These are phyloP conservation scores for Boletus subparvulus DNA, from an alignment of 768 basidiomycete species.

Conservation along the genomic window DNA sequence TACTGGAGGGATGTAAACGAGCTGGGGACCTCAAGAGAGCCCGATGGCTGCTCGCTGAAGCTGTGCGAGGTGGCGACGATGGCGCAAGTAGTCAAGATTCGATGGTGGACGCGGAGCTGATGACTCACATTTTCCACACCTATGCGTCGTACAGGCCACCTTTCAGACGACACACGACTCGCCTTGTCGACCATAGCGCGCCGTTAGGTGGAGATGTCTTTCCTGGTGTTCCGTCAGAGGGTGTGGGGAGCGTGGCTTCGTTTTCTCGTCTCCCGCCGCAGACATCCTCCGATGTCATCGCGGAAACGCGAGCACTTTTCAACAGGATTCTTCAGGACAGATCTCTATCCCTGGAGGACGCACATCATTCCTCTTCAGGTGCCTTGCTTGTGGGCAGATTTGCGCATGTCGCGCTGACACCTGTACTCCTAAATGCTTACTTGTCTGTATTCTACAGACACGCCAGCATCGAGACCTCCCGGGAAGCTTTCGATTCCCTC, in stretches of 20 bases:
- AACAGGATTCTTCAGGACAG: slow-evolving; percentile 52
- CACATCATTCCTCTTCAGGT: background rate
- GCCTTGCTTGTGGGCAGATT: slow-evolving; percentile 44
- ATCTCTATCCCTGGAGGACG: background rate
- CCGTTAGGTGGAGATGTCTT: background rate
- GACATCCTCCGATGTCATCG: slow-evolving; percentile 65
- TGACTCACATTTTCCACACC: slow-evolving; percentile 84
- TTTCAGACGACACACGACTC: slow-evolving; percentile 53
- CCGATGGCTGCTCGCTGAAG: slow-evolving; percentile 90
- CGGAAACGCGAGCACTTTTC: slow-evolving; percentile 69
- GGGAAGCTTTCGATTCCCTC: slow-evolving; percentile 49
- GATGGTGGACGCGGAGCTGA: slow-evolving; percentile 59
- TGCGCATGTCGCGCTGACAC: slow-evolving; percentile 51
- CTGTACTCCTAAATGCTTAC: slow-evolving; percentile 76
- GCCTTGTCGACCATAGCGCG: slow-evolving; percentile 34
- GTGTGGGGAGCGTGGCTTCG: slow-evolving; percentile 9
- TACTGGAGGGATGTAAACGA: slow-evolving; percentile 89
- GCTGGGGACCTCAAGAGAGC: slow-evolving; percentile 79
- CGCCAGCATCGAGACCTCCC: slow-evolving; percentile 47
- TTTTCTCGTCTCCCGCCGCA: slow-evolving; percentile 66
- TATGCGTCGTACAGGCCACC: slow-evolving; percentile 81
- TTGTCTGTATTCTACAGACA: slow-evolving; percentile 73
- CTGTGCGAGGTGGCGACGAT: slow-evolving; percentile 35
- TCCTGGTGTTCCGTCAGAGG: slow-evolving; percentile 3
- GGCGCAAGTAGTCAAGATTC: slow-evolving; percentile 31